Evolutionary conservation across 2,329 filamentous ascomycete species (phyloP).

Genomic region (Phialophora expanda): DNA sequence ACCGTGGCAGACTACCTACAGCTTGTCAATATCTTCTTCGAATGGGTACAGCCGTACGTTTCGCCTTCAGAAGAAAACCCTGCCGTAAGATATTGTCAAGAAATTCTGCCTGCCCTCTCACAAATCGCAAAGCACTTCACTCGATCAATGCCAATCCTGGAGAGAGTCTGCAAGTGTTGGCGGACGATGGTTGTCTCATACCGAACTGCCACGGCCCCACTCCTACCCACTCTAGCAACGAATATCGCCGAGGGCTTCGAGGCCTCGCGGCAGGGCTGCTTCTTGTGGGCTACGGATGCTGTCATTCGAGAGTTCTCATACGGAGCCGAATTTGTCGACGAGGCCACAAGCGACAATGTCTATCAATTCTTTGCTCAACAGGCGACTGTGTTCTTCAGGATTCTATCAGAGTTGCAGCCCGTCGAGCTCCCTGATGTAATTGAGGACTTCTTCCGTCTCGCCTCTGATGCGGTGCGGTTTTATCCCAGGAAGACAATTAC

Average conservation of each 20-base stretch:
- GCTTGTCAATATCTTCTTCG: constrained; percentile 87
- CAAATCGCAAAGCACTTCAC: constrained; percentile 89
- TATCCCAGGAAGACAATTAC: constrained; percentile 84
- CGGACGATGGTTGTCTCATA: constrained; percentile 97
- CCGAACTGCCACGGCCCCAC: constrained; percentile 81
- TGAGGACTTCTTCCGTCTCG: constrained; percentile 93
- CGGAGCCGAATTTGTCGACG: constrained; percentile 81
- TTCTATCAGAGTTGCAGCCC: constrained; percentile 81
- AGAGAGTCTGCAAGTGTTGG: constrained; percentile 94
- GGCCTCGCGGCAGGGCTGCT: constrained; percentile 87
- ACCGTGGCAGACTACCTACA: constrained; percentile 90
- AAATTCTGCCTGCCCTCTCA: constrained; percentile 85
- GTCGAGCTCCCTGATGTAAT: constrained; percentile 83
- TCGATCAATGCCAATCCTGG: constrained; percentile 83
- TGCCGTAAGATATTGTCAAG: constrained; percentile 93
- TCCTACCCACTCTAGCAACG: constrained; percentile 83
- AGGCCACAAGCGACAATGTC: constrained; percentile 81
- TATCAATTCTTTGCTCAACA: constrained; percentile 96
- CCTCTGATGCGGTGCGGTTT: constrained; percentile 89
- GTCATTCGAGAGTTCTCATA: constrained; percentile 95
- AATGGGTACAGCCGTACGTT: constrained; percentile 76
- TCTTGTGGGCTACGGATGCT: constrained; percentile 96
- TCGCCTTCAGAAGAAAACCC: constrained; percentile 77
- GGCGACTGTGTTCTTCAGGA: constrained; percentile 84
- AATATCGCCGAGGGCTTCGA: constrained; percentile 86